Evolutionary conservation across 208 protist genomes (phyloP).

Genomic region (Acanthamoeba triangularis): DNA sequence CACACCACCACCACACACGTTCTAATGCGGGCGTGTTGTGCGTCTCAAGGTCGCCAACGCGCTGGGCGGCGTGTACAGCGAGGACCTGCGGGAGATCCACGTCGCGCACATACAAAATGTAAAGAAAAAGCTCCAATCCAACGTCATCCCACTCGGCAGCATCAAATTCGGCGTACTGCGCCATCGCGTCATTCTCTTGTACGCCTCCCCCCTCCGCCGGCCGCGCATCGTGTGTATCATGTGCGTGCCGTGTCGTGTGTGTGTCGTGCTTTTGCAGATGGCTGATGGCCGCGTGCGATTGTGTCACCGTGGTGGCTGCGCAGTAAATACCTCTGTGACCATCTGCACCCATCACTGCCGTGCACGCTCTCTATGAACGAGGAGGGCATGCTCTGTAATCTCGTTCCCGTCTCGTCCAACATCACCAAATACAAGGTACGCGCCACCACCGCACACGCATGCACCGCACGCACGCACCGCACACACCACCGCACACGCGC

Average conservation of each 20-base stretch:
- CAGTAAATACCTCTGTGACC: constrained; percentile 67
- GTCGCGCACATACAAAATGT: constrained; percentile 20
- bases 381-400: constrained; percentile 30
- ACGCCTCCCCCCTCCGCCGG: background rate
- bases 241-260: background rate
- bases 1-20: no score
- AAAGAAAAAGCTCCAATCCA: constrained; percentile 41
- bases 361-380: constrained; percentile 62
- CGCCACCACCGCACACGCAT: background rate
- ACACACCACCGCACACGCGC: no score
- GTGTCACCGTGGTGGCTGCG: background rate
- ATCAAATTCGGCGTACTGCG: constrained; percentile 41
- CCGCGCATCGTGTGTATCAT: background rate
- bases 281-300: no score
- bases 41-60: constrained; percentile 38
- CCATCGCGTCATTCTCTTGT: constrained; percentile 70
- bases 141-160: constrained; percentile 45
- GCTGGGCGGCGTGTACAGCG: constrained; percentile 22
- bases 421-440: constrained; percentile 67
- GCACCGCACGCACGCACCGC: background rate
- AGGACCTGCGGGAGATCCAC: constrained; percentile 26
- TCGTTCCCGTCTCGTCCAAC: constrained; percentile 57
- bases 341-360: constrained; percentile 47
- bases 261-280: background rate
- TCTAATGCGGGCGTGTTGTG: no score